Base-by-base conservation (phyloP, 805 yeast species). In the Tetrapisispora phaffii region DNA sequence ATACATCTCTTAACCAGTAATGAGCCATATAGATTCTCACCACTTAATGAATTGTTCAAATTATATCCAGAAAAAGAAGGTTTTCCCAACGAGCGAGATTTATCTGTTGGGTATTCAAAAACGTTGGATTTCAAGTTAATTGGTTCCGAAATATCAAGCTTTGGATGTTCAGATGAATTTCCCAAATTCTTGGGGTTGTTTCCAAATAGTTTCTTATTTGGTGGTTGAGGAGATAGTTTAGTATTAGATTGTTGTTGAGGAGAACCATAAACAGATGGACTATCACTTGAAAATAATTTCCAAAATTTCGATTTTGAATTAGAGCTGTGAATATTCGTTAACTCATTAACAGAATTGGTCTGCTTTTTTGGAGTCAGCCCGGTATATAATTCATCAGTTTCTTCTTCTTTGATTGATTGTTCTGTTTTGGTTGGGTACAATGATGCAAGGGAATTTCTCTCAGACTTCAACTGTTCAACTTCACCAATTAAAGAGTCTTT, bases 1-100 rank as follows among this genome's bases (percentile, higher is more conserved):
- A 67, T 66, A 13, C 85, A 73, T 43, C 95, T 71, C 44, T 73
- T 70, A 47, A 79, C 82, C 44, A 90, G 70, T 1, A 87, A 72
- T 9, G 79, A 53, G 3, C 60, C 62, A 45, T 54, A 55, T 4
- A 44, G 34, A 15, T 42, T 17, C 1, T 17, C 26, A 23, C 45
- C 45, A 24, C 23, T 37, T 7, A 19, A 24, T 19, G 12, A 19
- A 34, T 26, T 26, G 4, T 13, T 13, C n/a, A 21, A 28, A 17
- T 19, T 15, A 9, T 26, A 28, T 3, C 17, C 21, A 12, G 39
- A 34, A 15, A 35, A 20, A 4, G n/a, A 2, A n/a, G 21, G 22
- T 12, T 40, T 32, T 3, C 22, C 6, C 24, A 21, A 5, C 8
- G 34, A 10, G 2, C 15, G 7, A 2, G n/a, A 13, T 34, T 26